Evolutionary conservation across 2,329 filamentous ascomycete species (phyloP).

Genomic region (Tolypocladium guangdongense): DNA sequence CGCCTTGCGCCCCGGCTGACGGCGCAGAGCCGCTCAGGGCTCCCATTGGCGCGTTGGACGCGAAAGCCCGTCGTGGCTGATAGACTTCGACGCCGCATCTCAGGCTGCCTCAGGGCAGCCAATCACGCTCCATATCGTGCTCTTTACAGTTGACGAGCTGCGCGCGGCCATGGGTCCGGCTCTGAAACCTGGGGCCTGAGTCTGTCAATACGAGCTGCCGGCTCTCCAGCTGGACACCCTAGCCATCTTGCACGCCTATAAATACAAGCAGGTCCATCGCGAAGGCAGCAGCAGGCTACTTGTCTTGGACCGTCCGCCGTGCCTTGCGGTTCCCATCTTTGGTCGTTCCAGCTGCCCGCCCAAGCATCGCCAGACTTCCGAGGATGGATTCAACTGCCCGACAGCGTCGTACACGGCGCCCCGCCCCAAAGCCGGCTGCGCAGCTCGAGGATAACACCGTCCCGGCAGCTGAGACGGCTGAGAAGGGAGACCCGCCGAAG

Average conservation of each 20-base stretch:
- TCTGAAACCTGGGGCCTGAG: slow-evolving; percentile 2
- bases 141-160: neutral
- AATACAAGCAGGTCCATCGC: neutral
- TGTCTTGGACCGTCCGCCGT: neutral
- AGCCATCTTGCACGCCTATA: neutral
- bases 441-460: neutral
- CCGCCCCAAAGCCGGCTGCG: neutral
- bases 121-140: neutral
- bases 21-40: neutral
- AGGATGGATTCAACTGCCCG: neutral
- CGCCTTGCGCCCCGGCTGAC: neutral
- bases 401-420: neutral
- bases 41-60: neutral
- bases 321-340: neutral
- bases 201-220: neutral
- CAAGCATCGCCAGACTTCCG: neutral
- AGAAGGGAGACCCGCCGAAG: neutral
- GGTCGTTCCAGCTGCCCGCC: no score
- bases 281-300: neutral
- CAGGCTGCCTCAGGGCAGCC: neutral
- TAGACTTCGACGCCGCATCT: neutral
- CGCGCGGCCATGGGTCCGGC: neutral
- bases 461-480: neutral
- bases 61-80: no score
- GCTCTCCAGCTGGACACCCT: neutral